Conservation (phyloP, 352 stramenopile species). For the Globisporangium mamillatum region DNA sequence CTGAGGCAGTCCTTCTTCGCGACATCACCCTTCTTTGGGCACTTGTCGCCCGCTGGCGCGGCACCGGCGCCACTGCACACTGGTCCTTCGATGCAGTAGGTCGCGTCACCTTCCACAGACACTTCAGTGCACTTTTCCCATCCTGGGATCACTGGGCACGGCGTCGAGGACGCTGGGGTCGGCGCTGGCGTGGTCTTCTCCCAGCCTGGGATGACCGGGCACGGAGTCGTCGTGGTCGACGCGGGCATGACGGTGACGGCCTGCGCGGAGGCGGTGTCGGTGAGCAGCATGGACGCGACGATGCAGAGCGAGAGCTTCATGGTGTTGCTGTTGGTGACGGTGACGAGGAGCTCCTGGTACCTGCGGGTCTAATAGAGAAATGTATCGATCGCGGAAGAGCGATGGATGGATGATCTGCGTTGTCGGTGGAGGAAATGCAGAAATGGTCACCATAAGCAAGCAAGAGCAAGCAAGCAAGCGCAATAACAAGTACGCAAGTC, state of each 20-base stretch:
- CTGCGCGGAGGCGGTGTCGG: background rate
- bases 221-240: background rate
- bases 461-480: background rate
- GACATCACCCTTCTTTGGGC: constrained; percentile 56
- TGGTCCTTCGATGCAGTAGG: constrained; percentile 63
- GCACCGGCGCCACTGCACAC: constrained; percentile 57
- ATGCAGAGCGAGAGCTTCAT: constrained; percentile 14
- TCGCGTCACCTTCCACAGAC: constrained; percentile 67
- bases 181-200: constrained; percentile 3
- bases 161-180: constrained; percentile 9
- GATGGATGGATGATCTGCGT: background rate
- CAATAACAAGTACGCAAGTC: background rate
- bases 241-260: background rate
- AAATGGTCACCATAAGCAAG: background rate
- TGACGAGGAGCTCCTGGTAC: background rate
- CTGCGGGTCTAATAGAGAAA: constrained; percentile 7
- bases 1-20: constrained; percentile 56
- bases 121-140: constrained; percentile 36
- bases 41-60: constrained; percentile 37
- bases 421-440: background rate
- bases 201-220: constrained; percentile 8
- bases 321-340: no score
- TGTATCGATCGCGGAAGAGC: background rate
- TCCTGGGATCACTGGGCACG: constrained; percentile 5
- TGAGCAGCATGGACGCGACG: background rate